Evolutionary conservation across 1,139 yeast genomes (phyloP).

Genomic region (Diutina catenulata): DNA sequence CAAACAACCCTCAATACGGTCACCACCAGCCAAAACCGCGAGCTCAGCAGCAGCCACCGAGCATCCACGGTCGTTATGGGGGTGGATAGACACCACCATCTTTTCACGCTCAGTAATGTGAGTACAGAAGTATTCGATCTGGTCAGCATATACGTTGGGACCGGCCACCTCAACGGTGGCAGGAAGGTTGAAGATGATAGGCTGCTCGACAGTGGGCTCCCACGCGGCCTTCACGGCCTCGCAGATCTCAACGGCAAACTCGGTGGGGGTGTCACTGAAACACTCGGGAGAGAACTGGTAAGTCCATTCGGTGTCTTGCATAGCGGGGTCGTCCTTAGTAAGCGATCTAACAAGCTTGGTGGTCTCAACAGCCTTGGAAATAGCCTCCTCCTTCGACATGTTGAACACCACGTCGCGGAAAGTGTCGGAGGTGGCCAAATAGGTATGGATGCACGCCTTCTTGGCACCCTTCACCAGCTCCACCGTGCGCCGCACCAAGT

Average conservation of each 20-base stretch:
- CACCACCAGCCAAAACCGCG: slow-evolving; percentile 92
- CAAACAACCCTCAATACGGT: slow-evolving; percentile 93
- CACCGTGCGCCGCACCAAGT: slow-evolving; percentile 76
- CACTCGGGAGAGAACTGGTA: slow-evolving; percentile 95
- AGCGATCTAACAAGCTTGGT: slow-evolving; percentile 68
- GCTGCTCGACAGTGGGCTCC: slow-evolving; percentile 75
- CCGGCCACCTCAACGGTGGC: slow-evolving; percentile 97
- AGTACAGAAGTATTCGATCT: slow-evolving; percentile 78
- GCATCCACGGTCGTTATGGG: slow-evolving; percentile 96
- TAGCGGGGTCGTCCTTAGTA: slow-evolving; percentile 65
- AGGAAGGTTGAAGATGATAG: slow-evolving; percentile 90
- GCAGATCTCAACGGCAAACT: slow-evolving; percentile 74
- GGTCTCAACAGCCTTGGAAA: slow-evolving; percentile 72
- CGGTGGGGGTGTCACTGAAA: slow-evolving; percentile 81
- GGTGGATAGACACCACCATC: slow-evolving; percentile 81
- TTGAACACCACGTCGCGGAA: slow-evolving; percentile 89
- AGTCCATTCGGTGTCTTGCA: slow-evolving; percentile 65
- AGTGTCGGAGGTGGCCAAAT: slow-evolving; percentile 83
- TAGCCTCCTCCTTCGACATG: slow-evolving; percentile 68
- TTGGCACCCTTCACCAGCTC: slow-evolving; percentile 86
- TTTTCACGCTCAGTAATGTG: slow-evolving; percentile 75
- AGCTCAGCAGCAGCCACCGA: slow-evolving; percentile 97
- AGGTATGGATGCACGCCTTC: slow-evolving; percentile 80
- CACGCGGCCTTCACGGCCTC: slow-evolving; percentile 94
- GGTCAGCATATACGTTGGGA: slow-evolving; percentile 94